These are phyloP conservation scores for Fusarium pseudocircinatum DNA, from an alignment of 2,329 filamentous ascomycete species.

Conservation along the genomic window DNA sequence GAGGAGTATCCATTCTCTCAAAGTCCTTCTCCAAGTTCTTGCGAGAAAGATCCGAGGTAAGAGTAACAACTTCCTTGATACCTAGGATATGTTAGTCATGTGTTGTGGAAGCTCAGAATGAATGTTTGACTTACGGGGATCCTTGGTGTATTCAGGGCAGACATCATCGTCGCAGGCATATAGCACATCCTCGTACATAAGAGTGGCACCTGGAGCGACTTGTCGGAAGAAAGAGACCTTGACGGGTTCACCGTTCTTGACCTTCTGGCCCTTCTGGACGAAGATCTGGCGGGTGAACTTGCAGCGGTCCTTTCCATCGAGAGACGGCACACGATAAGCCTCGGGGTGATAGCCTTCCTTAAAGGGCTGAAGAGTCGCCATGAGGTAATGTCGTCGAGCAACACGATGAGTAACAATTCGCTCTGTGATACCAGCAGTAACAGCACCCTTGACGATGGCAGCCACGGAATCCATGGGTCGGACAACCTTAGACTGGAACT, in stretches of 20 bases:
- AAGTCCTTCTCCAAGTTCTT: constrained; percentile 99
- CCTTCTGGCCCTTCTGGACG: constrained; percentile 96
- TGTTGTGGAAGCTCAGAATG: background rate
- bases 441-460: constrained; percentile 97
- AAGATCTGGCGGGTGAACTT: constrained; percentile 99
- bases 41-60: constrained; percentile 94
- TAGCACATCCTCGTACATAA: constrained; percentile 99
- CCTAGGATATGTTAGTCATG: constrained; percentile 63
- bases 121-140: constrained; percentile 81
- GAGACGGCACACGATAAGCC: constrained; percentile 94
- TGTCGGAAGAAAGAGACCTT: constrained; percentile 99
- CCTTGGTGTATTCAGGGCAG: constrained; percentile 98
- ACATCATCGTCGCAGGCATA: constrained; percentile 98
- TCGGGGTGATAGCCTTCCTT: constrained; percentile 99
- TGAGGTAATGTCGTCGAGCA: constrained; percentile 96
- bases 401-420: constrained; percentile 96
- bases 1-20: constrained; percentile 98
- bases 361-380: constrained; percentile 98
- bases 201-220: constrained; percentile 92
- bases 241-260: constrained; percentile 99
- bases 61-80: constrained; percentile 98
- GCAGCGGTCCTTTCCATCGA: constrained; percentile 97
- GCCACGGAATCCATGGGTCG: constrained; percentile 99
- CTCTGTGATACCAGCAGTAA: constrained; percentile 97
- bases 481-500: constrained; percentile 98